phyloP scores from a whole-genome alignment of 208 protist species.

The Eutreptiella sp. region DNA sequence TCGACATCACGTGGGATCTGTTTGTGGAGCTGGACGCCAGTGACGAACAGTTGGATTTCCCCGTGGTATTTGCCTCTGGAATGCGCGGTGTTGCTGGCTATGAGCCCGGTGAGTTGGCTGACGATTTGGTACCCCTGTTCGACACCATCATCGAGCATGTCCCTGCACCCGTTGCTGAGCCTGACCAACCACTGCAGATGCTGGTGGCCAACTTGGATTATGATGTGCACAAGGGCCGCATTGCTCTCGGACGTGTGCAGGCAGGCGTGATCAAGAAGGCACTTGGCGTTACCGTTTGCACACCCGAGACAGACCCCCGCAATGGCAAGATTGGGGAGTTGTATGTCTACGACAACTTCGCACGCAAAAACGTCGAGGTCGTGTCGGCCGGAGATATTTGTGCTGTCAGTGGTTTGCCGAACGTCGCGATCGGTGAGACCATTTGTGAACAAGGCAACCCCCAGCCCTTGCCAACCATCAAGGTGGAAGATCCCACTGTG shows the following conservation, averaged over 20 bases:
- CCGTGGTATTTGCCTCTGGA: slow-evolving; percentile 87
- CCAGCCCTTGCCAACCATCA: slow-evolving; percentile 65
- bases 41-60: slow-evolving; percentile 89
- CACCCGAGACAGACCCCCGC: too few species aligned
- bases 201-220: slow-evolving; percentile 85
- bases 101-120: slow-evolving; percentile 52
- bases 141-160: slow-evolving; percentile 82
- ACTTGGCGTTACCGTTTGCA: slow-evolving; percentile 60
- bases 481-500: slow-evolving; percentile 89
- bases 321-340: slow-evolving; percentile 75
- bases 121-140: slow-evolving; percentile 80
- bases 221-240: slow-evolving; percentile 64
- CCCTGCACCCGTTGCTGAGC: slow-evolving; percentile 51
- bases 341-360: slow-evolving; percentile 58
- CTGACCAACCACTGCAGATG: slow-evolving; percentile 72
- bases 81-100: slow-evolving; percentile 79
- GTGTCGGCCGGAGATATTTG: too few species aligned
- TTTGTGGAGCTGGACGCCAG: slow-evolving; percentile 85
- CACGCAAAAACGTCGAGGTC: too few species aligned
- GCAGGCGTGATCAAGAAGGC: slow-evolving; percentile 74
- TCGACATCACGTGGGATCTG: slow-evolving; percentile 82
- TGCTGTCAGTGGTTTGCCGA: too few species aligned
- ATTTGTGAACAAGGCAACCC: slow-evolving; percentile 60
- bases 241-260: slow-evolving; percentile 83
- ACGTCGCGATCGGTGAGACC: slow-evolving; percentile 58